Percentiles rank a stretch among this genome's conserved stretches.
phyloP scores from a whole-genome alignment of 2,329 filamentous ascomycete genomes.

The Arachnomyces sp. region DNA sequence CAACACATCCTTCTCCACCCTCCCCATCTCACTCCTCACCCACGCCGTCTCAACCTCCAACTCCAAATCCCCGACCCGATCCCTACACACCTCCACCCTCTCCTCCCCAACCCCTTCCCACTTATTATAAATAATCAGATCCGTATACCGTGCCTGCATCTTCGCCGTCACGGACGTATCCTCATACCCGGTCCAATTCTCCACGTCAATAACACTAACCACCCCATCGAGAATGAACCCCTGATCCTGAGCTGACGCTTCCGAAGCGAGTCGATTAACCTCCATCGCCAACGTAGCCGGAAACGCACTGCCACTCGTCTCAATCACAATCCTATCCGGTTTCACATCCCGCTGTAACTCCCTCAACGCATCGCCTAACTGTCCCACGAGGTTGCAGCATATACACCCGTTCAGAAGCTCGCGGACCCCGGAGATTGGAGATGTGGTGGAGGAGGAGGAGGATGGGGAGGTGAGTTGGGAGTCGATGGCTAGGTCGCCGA shows the following conservation, averaged over 20 bases:
- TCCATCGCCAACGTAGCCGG: conserved; percentile 87
- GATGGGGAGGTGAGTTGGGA: conserved; percentile 77
- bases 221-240: conserved; percentile 76
- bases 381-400: conserved; percentile 95
- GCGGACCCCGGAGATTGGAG: conserved; percentile 69
- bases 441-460: conserved; percentile 32
- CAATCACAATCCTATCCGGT: conserved; percentile 85
- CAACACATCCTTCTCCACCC: conserved; percentile 69
- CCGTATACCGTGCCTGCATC: conserved; percentile 82
- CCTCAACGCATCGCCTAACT: conserved; percentile 70
- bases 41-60: conserved; percentile 72
- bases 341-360: conserved; percentile 56
- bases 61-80: conserved; percentile 72
- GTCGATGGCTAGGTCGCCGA: conserved; percentile 89
- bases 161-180: conserved; percentile 84
- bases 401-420: conserved; percentile 97
- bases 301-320: conserved; percentile 83
- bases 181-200: conserved; percentile 91
- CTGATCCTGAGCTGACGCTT: conserved; percentile 46
- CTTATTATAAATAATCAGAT: conserved; percentile 87
- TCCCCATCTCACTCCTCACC: conserved; percentile 76
- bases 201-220: conserved; percentile 82
- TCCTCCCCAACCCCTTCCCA: conserved; percentile 73
- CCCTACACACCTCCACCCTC: conserved; percentile 67
- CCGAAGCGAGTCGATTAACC: conserved; percentile 69